Evolutionary conservation across 192 early-diverging fungal species (phyloP), one percentile per base, ranked within the genome.

Genomic region (Entomortierella chlamydospora): DNA sequence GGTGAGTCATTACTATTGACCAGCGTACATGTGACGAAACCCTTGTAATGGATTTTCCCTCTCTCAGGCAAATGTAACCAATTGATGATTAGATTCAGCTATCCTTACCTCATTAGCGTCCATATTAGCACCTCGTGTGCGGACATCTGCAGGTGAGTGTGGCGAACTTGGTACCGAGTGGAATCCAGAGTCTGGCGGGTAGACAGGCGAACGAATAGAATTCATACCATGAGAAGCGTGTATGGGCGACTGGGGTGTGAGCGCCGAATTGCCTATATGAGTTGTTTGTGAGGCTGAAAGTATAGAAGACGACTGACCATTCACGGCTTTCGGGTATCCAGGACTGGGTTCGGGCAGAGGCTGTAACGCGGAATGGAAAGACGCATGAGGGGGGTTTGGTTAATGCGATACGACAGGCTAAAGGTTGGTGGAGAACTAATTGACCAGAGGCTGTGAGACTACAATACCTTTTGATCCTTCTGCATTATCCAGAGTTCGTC

Each of bases 401-500:
- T 47, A 47, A 57, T n/a, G 64, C 43, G 63, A 55, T 11, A 42
- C 2, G 22, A 41, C 18, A 39, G 15, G 37, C 15, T 37, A 37
- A 10, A 10, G 10, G 34, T 10, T 37, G 10, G 5, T n/a, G n/a
- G n/a, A n/a, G n/a, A 41, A 41, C 15, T 47, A 4, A 47, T 12
- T 20, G 45, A 47, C 6, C 28, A 54, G 2, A 25, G n/a, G 3
- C 4, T 29, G 28, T 34, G 4, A 4, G 22, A 9, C 25, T 2
- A 6, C 34, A 22, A 52, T 65, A 79, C 76, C 47, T 79, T 79
- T 65, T 70, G 68, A 33, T 79, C 76, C 63, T 79, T 79, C 31
- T 79, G 76, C 76, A 79, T 66, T 11, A 66, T 61, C 76, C 76
- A 79, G 49, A 79, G 68, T 53, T 79, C 76, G 5, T 79, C 76